phyloP scores from a whole-genome alignment of 345 rosid genomes.

The Noccaea caerulescens region DNA sequence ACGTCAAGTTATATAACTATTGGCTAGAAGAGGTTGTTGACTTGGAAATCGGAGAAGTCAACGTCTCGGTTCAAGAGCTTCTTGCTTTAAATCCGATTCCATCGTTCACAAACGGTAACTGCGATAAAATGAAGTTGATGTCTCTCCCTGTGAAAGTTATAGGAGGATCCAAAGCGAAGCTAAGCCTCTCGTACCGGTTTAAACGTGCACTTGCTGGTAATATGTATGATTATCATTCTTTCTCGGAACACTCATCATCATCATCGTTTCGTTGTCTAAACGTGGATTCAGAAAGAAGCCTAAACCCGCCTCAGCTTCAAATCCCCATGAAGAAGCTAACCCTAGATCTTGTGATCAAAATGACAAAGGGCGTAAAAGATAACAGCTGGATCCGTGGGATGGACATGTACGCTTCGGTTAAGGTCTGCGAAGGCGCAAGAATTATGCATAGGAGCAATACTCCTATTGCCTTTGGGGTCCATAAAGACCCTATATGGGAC shows the following conservation, averaged over 20 bases:
- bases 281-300: too few relatives aligned
- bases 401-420: conserved; percentile 65
- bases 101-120: conserved; percentile 26
- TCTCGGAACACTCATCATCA: too few relatives aligned
- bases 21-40: conserved; percentile 59
- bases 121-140: conserved; percentile 31
- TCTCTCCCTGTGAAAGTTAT: conserved; percentile 55
- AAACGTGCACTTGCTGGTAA: conserved; percentile 14
- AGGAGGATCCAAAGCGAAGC: conserved; percentile 46
- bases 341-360: conserved; percentile 51
- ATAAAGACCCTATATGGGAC: conserved; percentile 63
- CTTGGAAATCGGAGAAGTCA: conserved; percentile 58
- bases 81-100: conserved; percentile 27
- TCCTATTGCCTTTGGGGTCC: conserved; percentile 46
- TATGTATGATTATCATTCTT: too few relatives aligned
- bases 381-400: too few relatives aligned
- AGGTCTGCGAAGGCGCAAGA: conserved; percentile 52
- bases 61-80: conserved; percentile 64
- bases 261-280: too few relatives aligned
- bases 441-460: conserved; percentile 48
- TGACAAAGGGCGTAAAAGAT: too few relatives aligned
- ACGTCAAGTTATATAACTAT: conserved; percentile 59
- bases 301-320: conserved; percentile 2
- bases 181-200: conserved; percentile 58
- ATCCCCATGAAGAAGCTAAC: conserved; percentile 41